Conservation (phyloP, 2,329 filamentous ascomycete species). For the Rhytidhysteron rufulum region DNA sequence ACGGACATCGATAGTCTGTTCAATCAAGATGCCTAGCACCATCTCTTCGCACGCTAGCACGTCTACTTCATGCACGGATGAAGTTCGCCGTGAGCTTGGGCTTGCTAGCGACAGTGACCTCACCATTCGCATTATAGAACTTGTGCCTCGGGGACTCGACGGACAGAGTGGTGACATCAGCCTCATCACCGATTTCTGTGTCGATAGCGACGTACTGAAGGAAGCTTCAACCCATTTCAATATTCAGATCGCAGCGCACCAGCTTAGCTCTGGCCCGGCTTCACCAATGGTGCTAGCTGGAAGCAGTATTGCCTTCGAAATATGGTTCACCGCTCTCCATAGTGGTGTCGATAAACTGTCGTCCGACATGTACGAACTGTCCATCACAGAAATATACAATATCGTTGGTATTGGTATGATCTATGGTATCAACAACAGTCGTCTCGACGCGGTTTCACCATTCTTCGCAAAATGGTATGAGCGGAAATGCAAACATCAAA, state of each 20-base stretch:
- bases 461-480: constrained; percentile 1
- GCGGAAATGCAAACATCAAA: not conserved
- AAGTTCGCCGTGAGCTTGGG: not conserved
- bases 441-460: not conserved
- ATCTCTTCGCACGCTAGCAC: not conserved
- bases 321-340: not conserved
- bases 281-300: not conserved
- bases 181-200: not conserved
- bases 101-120: not conserved
- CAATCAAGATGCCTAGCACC: not conserved
- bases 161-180: not conserved
- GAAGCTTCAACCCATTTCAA: not conserved
- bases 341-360: not conserved
- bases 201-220: not conserved
- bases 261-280: not conserved
- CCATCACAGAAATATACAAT: not conserved
- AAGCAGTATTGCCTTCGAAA: not conserved
- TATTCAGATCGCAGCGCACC: not conserved
- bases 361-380: not conserved
- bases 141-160: not conserved
- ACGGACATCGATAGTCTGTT: too few relatives aligned
- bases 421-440: not conserved
- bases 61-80: not conserved
- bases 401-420: not conserved
- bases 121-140: not conserved